Evolutionary conservation across 305 asterid species (phyloP).

Genomic region (Solanum hybrid): DNA sequence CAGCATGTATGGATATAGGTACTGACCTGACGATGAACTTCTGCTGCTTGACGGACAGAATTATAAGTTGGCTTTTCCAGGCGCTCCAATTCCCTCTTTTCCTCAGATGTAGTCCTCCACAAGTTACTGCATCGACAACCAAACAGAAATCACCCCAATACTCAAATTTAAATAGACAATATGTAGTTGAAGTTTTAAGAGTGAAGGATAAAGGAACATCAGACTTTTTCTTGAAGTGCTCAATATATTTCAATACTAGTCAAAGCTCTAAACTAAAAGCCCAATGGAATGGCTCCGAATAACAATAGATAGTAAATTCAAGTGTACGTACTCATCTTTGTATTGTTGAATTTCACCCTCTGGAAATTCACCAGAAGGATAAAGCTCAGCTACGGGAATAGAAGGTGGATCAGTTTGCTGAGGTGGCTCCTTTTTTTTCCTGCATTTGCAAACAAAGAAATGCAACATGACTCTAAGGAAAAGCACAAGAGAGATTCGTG

Average conservation of each 20-base stretch:
- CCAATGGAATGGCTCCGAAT: neutral
- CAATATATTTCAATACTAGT: neutral
- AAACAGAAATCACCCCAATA: constrained; percentile 6
- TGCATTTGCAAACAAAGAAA: constrained; percentile 18
- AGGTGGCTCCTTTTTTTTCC: constrained; percentile 69
- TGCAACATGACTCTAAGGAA: neutral
- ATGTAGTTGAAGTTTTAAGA: neutral
- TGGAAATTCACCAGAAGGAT: constrained; percentile 84
- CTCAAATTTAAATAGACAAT: neutral
- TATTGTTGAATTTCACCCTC: constrained; percentile 98
- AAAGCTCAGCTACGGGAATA: constrained; percentile 70
- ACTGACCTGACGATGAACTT: constrained; percentile 94
- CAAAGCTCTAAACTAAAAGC: neutral
- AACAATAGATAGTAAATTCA: neutral
- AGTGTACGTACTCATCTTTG: constrained; percentile 69
- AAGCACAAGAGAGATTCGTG: neutral
- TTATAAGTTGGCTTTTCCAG: constrained; percentile 77
- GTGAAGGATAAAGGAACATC: neutral
- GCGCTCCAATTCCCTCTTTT: constrained; percentile 90
- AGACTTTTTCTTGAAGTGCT: neutral
- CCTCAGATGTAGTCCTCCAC: constrained; percentile 98
- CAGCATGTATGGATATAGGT: neutral
- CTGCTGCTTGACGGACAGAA: constrained; percentile 94
- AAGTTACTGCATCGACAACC: constrained; percentile 47
- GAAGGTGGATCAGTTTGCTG: constrained; percentile 92